A percentile compares a stretch with the other conserved stretches of the same genome.
Conservation (phyloP, 192 early-diverging fungal genomes). For the Mortierella claussenii region DNA sequence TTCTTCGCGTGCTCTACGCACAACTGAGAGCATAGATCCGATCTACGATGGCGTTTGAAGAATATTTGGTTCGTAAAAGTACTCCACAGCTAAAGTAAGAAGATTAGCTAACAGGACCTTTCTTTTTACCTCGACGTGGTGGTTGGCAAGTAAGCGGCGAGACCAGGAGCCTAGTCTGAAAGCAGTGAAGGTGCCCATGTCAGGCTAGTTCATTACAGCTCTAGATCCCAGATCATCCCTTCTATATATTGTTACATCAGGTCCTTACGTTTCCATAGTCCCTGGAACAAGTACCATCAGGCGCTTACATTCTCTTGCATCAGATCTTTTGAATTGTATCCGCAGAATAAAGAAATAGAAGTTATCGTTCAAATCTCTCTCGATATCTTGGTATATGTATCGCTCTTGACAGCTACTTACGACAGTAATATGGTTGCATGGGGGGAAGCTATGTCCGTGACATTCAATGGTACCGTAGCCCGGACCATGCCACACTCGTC, state of each 20-base stretch:
- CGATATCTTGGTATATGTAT: neutral
- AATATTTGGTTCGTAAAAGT: no score
- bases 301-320: constrained; percentile 22
- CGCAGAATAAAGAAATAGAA: neutral
- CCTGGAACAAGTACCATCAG: constrained; percentile 21
- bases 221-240: no score
- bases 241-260: no score
- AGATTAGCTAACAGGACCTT: no score
- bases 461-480: constrained; percentile 15
- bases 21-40: constrained; percentile 22
- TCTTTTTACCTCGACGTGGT: constrained; percentile 11
- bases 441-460: constrained; percentile 24
- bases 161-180: constrained; percentile 34
- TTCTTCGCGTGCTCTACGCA: constrained; percentile 13
- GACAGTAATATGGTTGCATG: constrained; percentile 26
- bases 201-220: no score
- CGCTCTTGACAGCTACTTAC: no score
- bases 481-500: constrained; percentile 27
- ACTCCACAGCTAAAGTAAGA: neutral
- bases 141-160: constrained; percentile 28
- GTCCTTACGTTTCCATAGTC: constrained; percentile 35
- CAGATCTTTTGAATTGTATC: constrained; percentile 10
- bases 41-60: neutral
- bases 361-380: neutral
- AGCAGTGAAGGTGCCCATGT: no score